Percentiles rank a stretch among this genome's conserved stretches.
Conservation (phyloP, 2,329 filamentous ascomycete genomes). For the Hymenoscyphus fructigenus region DNA sequence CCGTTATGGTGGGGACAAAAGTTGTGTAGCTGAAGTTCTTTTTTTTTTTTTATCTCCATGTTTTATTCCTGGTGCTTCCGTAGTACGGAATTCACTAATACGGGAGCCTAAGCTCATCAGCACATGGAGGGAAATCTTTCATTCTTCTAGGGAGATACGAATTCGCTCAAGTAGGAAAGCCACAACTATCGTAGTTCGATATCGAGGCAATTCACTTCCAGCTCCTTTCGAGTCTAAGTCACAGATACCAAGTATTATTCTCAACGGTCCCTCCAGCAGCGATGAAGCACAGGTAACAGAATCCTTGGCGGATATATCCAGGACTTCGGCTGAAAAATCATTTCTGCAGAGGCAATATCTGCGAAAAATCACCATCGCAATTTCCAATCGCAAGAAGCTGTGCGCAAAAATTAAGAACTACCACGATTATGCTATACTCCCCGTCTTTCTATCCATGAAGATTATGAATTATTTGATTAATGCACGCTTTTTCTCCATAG, state of each 20-base stretch:
- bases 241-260: not conserved
- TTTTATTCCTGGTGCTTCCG: not conserved
- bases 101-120: not conserved
- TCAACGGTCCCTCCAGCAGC: not conserved
- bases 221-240: not conserved
- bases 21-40: not conserved
- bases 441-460: no score
- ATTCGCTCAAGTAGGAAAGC: not conserved
- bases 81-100: not conserved
- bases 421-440: no score
- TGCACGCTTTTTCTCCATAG: not conserved
- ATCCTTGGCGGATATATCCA: not conserved
- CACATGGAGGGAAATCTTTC: not conserved
- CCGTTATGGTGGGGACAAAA: not conserved
- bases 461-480: not conserved
- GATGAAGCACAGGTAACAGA: not conserved
- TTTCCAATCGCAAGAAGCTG: not conserved
- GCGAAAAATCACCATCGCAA: not conserved
- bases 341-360: not conserved
- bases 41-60: not conserved
- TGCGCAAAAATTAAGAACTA: not conserved
- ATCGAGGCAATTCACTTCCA: not conserved
- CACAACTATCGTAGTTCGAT: not conserved
- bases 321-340: not conserved
- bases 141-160: not conserved